Evolutionary conservation across 2,329 filamentous ascomycete species (phyloP), one percentile per base, ranked within the genome.

Genomic region (Aureobasidium melanogenum): DNA sequence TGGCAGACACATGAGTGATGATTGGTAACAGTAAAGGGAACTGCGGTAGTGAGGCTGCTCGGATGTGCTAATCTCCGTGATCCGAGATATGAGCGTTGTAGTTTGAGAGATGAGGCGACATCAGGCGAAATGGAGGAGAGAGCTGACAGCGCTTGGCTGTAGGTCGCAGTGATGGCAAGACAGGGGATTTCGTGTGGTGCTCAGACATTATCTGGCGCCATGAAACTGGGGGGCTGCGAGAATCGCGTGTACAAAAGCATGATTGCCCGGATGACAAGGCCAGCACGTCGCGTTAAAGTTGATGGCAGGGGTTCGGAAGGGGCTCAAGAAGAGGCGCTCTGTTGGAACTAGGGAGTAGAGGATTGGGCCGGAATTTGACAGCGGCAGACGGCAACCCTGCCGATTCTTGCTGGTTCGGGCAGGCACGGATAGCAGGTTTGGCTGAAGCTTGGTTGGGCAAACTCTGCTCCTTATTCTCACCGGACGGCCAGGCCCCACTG

Each of bases 31-130:
- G 36, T 41, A 47, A 47, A 44, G 38, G 9, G 44, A 38, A 57
- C 22, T 36, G 5, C 12, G 32, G 54, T 43, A 12, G 26, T 28
- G 2, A 32, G 38, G 52, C 36, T 41, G 26, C 52, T 56, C 52
- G 39, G 52, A 34, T 15, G 39, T 32, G n/a, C 41, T 17, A 38
- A 57, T 46, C 32, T 57, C 54, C 54, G 54, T 43, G 54, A 30
- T 28, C 54, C 54, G 54, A 57, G 54, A 36, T 57, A 57, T 57
- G 54, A 57, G 54, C 54, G 54, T 57, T 57, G 52, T 56, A n/a
- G 26, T 32, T 41, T 28, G 9, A 36, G 41, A 57, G 41, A 46
- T 57, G 30, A 47, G 39, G 36, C 22, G 30, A 57, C 7, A 26
- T n/a, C 24, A 30, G 51, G 38, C 38, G n/a, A 55, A 14, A 51